These are phyloP conservation scores for Neurospora pannonica DNA, from an alignment of 495 filamentous ascomycete species.

Conservation along the genomic window DNA sequence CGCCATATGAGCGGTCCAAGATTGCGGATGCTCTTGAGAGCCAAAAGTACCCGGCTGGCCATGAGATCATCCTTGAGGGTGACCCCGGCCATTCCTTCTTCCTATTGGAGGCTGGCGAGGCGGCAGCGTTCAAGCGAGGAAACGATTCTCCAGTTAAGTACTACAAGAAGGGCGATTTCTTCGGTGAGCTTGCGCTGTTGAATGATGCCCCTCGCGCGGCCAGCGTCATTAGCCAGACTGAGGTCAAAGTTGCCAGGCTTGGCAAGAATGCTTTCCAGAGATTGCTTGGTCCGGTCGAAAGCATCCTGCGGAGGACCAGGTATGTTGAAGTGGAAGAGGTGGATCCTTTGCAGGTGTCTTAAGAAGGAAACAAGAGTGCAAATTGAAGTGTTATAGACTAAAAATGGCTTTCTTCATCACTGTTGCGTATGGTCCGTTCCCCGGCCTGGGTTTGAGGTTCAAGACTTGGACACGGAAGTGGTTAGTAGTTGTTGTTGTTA, in stretches of 20 bases:
- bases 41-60: slow-evolving; percentile 70
- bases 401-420: not conserved
- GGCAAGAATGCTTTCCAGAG: slow-evolving; percentile 93
- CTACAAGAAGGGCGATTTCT: slow-evolving; percentile 90
- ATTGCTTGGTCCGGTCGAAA: slow-evolving; percentile 83
- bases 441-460: slow-evolving; percentile 2
- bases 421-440: not conserved
- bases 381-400: not conserved
- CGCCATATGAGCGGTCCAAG: slow-evolving; percentile 86
- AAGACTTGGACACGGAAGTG: not conserved
- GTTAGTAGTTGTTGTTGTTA: not conserved
- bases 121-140: slow-evolving; percentile 69
- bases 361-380: not conserved
- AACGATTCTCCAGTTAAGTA: slow-evolving; percentile 57
- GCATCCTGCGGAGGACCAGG: slow-evolving; percentile 78
- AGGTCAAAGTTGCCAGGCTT: slow-evolving; percentile 88
- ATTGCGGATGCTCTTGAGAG: slow-evolving; percentile 94
- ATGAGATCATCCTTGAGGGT: slow-evolving; percentile 80
- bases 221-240: slow-evolving; percentile 68
- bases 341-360: slow-evolving; percentile 37
- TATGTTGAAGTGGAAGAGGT: slow-evolving; percentile 45
- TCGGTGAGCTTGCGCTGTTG: slow-evolving; percentile 86
- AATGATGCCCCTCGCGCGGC: slow-evolving; percentile 94
- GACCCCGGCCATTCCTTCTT: slow-evolving; percentile 91
- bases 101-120: slow-evolving; percentile 80